These are phyloP conservation scores for Neckera pumila DNA, from an alignment of 225 moss, liverwort and hornwort genomes.

Conservation along the genomic window DNA sequence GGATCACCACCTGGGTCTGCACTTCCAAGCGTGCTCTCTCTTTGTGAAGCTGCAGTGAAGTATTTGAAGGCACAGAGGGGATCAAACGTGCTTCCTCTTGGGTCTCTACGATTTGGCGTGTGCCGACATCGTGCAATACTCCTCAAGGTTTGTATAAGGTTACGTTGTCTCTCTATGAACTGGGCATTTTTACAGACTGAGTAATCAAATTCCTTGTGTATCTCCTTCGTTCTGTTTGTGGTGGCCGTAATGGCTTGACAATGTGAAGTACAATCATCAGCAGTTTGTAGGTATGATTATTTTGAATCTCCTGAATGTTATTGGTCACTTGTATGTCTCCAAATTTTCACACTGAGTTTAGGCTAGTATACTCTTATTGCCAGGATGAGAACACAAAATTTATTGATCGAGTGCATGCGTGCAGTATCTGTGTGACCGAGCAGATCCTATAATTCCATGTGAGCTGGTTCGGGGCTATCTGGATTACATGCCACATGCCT, in stretches of 20 bases:
- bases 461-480: conserved; percentile 90
- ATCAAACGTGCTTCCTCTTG: conserved; percentile 83
- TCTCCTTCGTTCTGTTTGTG: background rate
- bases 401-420: conserved; percentile 9
- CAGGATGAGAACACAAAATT: background rate
- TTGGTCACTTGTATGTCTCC: background rate
- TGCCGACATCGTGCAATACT: conserved; percentile 97
- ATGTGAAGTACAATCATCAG: background rate
- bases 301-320: background rate
- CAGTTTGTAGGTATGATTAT: background rate
- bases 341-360: background rate
- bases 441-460: conserved; percentile 84
- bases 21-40: conserved; percentile 58
- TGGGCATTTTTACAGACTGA: background rate
- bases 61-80: conserved; percentile 62
- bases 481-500: conserved; percentile 98
- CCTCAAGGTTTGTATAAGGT: conserved; percentile 50
- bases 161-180: background rate
- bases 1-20: conserved; percentile 29
- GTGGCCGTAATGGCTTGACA: background rate
- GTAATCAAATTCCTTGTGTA: background rate
- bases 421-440: conserved; percentile 96
- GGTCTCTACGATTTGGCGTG: conserved; percentile 81
- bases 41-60: conserved; percentile 78
- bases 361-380: background rate